Evolutionary conservation across 73 alveolate genomes (phyloP).

Genomic region (Paraurostyla sp.): DNA sequence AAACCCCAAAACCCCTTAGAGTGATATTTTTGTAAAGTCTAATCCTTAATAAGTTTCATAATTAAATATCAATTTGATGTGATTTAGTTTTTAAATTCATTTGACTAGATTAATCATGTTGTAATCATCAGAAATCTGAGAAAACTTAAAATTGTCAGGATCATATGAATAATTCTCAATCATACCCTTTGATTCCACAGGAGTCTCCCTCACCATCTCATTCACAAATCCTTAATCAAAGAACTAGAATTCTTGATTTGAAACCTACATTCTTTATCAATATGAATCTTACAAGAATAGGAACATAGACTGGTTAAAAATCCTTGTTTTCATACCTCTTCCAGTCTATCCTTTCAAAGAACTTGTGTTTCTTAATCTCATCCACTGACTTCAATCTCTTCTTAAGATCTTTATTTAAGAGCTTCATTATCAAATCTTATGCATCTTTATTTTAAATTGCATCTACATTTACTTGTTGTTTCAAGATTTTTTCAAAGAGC

Average conservation of each 20-base stretch:
- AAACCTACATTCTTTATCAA: neutral
- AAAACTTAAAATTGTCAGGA: conserved; percentile 44
- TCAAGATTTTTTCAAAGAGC: conserved; percentile 2
- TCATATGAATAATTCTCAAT: conserved; percentile 35
- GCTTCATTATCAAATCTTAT: neutral
- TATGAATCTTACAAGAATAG: neutral
- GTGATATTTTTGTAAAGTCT: too few species aligned
- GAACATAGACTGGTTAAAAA: conserved; percentile 10
- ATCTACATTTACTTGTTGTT: neutral
- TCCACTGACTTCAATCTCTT: neutral
- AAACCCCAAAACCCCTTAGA: too few species aligned
- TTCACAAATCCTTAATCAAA: conserved; percentile 22
- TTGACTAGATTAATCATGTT: neutral
- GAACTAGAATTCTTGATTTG: neutral
- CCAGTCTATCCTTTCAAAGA: conserved; percentile 34
- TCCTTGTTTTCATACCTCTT: neutral
- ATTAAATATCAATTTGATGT: too few species aligned
- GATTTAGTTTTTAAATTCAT: neutral
- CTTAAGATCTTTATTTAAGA: neutral
- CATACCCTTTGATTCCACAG: conserved; percentile 47
- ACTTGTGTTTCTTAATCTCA: conserved; percentile 36
- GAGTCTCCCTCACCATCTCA: conserved; percentile 8
- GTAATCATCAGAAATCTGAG: neutral
- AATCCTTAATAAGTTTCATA: too few species aligned
- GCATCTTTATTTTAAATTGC: neutral